Evolutionary conservation across 164 flowering plant genomes (phyloP), one percentile per base, ranked within the genome.

Genomic region (Nelumbo lutea): DNA sequence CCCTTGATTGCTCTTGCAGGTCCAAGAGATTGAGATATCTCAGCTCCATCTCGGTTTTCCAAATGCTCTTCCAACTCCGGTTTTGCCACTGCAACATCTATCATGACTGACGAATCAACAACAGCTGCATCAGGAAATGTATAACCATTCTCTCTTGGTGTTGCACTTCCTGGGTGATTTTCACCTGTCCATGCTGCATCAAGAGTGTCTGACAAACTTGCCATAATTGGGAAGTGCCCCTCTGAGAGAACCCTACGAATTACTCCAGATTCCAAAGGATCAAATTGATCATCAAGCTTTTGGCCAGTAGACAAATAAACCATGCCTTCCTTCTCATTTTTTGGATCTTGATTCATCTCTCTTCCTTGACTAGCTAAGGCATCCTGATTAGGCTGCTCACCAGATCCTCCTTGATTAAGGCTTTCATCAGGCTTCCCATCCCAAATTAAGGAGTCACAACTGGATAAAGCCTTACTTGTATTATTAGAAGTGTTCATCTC

Each of bases 131-230:
- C 86, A 69, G 78, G 51, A 69, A 68, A 63, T 11, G 70, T 62
- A 67, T 15, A 50, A 61, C 64, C 66, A 70, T 73, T 74, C 61
- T 77, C 84, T 69, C 72, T 84, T 11, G 67, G 69, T 45, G 69
- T 62, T 65, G 66, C 73, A 70, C 59, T 48, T 68, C 67, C 82
- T 15, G 87, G 73, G 15, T 77, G 83, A 70, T 72, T 83, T 68
- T 90, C 85, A 68, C 99, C 99, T 0, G 91, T 96, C 98, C 99
- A 96, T 55, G 91, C 90, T 45, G 99, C 91, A 78, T 96, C 96
- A 66, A 93, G 89, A 40, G 92, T 93, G 68, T 90, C 91, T 13
- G 98, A 91, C 75, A 90, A 75, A 79, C 80, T 79, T 45, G 64
- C 77, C 76, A 81, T 69, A 55, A 75, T 72, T 45, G 96, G 80